Percentiles rank a stretch among this genome's conserved stretches.
Conservation (phyloP, 2,329 filamentous ascomycete species). For the Talaromyces sp. region DNA sequence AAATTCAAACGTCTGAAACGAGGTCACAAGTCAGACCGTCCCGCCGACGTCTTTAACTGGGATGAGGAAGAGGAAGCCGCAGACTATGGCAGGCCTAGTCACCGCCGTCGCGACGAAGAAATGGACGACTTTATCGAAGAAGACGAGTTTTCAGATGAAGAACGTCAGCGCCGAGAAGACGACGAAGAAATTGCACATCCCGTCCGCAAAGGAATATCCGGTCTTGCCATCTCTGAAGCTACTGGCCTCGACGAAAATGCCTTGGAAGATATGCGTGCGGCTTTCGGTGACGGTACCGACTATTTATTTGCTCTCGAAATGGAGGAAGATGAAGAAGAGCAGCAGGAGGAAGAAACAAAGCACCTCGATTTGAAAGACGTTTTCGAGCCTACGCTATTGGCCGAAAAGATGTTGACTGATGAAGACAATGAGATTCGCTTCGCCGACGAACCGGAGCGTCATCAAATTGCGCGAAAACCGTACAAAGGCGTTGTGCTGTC, state of each 20-base stretch:
- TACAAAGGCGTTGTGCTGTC: conserved; percentile 80
- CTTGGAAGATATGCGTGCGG: conserved; percentile 91
- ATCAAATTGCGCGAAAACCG: conserved; percentile 84
- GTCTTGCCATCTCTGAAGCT: conserved; percentile 69
- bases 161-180: conserved; percentile 62
- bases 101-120: conserved; percentile 62
- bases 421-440: conserved; percentile 88
- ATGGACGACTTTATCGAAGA: conserved; percentile 97
- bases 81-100: conserved; percentile 46
- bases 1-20: conserved; percentile 97
- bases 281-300: conserved; percentile 92
- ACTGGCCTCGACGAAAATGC: conserved; percentile 87
- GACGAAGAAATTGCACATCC: conserved; percentile 86
- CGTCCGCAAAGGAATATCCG: conserved; percentile 63
- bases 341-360: conserved; percentile 73
- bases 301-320: conserved; percentile 91
- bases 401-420: conserved; percentile 91
- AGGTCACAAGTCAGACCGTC: conserved; percentile 65
- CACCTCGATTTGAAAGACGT: conserved; percentile 93
- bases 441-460: conserved; percentile 86
- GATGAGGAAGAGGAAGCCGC: conserved; percentile 72
- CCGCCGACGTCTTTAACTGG: conserved; percentile 90
- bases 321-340: conserved; percentile 78
- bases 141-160: conserved; percentile 85
- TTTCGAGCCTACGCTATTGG: conserved; percentile 92